These are phyloP conservation scores for Candida palmyrensis DNA, from an alignment of 805 yeast species.

Conservation along the genomic window DNA sequence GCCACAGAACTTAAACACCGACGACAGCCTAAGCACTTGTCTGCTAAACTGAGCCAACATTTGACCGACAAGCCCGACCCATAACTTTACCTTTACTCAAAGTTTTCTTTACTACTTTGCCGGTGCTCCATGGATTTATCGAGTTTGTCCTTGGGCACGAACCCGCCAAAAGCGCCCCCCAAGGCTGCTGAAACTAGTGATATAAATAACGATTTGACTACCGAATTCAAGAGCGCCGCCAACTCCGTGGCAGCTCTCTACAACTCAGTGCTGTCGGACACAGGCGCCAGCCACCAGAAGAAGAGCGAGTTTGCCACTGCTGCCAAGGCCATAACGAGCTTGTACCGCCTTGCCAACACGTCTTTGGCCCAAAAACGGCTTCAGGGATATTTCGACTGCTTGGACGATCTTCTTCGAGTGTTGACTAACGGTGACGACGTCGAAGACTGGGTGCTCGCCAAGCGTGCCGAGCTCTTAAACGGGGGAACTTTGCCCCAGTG, in stretches of 20 bases:
- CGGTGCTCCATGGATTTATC: conserved; percentile 61
- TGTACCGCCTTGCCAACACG: conserved; percentile 57
- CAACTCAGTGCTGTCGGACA: conserved; percentile 13
- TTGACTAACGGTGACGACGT: conserved; percentile 40
- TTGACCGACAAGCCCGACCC: too few species aligned
- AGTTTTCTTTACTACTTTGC: background rate
- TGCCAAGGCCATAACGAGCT: conserved; percentile 40
- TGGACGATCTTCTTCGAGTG: conserved; percentile 48
- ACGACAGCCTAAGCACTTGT: too few species aligned
- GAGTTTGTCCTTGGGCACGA: conserved; percentile 46
- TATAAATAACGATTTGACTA: conserved; percentile 48
- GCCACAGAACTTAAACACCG: too few species aligned
- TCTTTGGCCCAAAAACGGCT: conserved; percentile 43
- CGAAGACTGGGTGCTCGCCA: conserved; percentile 49
- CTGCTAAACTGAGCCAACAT: too few species aligned
- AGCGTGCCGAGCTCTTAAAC: conserved; percentile 36
- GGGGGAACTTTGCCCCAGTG: conserved; percentile 3
- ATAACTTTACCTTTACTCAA: too few species aligned
- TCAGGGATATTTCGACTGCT: conserved; percentile 58
- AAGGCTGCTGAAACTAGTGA: conserved; percentile 43
- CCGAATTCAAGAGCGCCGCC: conserved; percentile 69
- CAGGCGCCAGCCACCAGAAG: conserved; percentile 4
- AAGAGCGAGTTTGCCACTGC: conserved; percentile 35
- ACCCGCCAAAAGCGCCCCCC: conserved; percentile 50
- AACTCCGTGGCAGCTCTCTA: conserved; percentile 57